Conservation (phyloP, 371 early-diverging fungal genomes). For the Capniomyces stellatus region DNA sequence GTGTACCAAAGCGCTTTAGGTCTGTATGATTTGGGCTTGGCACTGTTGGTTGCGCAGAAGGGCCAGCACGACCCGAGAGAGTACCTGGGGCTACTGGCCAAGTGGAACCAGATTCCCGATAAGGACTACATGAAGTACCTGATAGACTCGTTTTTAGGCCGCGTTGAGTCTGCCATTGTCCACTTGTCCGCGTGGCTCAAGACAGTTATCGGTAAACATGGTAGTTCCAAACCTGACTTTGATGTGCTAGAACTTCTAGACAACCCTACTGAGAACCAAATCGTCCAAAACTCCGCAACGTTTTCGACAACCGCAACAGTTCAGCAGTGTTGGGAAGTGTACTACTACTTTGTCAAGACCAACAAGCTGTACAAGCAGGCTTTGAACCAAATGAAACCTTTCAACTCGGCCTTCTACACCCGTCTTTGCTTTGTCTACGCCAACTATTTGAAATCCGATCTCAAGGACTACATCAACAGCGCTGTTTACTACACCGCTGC, state of each 20-base stretch:
- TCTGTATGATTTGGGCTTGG: constrained; percentile 81
- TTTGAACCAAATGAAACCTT: constrained; percentile 31
- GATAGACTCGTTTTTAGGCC: constrained; percentile 73
- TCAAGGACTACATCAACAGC: constrained; percentile 42
- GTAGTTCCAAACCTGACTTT: background rate
- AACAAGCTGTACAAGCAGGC: constrained; percentile 47
- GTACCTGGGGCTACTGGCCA: constrained; percentile 75
- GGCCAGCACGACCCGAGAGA: constrained; percentile 92
- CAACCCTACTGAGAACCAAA: background rate
- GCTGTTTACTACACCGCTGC: constrained; percentile 50
- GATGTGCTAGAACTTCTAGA: too few relatives aligned
- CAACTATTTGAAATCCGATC: constrained; percentile 33
- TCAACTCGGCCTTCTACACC: constrained; percentile 13
- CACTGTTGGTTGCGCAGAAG: constrained; percentile 85
- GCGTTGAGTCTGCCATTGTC: constrained; percentile 43
- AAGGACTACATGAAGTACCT: constrained; percentile 58
- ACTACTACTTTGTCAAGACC: constrained; percentile 37
- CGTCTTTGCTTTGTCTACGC: constrained; percentile 41
- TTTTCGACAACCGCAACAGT: too few relatives aligned
- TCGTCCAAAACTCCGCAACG: too few relatives aligned
- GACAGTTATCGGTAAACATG: background rate
- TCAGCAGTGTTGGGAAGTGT: constrained; percentile 32
- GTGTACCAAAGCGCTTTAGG: constrained; percentile 85
- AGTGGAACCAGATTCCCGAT: constrained; percentile 45
- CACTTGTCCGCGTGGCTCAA: constrained; percentile 33